These are phyloP conservation scores for Zelonia costaricensis DNA, from an alignment of 208 protist genomes.

Conservation along the genomic window DNA sequence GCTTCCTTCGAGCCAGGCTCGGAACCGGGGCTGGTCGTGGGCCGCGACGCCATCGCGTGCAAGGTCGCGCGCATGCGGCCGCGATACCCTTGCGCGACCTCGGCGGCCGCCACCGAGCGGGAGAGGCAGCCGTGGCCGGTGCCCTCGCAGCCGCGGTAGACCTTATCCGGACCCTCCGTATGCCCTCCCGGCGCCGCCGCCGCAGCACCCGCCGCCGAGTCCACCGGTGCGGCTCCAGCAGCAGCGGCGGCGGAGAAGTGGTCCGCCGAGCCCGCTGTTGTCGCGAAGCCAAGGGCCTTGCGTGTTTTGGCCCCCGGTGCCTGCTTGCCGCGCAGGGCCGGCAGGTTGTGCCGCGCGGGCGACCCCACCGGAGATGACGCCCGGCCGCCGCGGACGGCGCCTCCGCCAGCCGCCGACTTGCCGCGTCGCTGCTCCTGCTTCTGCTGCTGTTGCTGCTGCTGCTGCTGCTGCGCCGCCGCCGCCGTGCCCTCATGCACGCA, in stretches of 20 bases:
- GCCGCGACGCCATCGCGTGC: conserved; percentile 1
- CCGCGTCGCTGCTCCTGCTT: conserved; percentile 3
- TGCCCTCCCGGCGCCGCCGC: background rate
- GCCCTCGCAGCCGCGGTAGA: conserved; percentile 66
- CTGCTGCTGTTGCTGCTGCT: background rate
- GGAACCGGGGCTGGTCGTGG: background rate
- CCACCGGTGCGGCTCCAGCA: too few species aligned
- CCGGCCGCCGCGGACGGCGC: too few species aligned
- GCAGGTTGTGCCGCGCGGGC: too few species aligned
- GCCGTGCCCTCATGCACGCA: conserved; percentile 56
- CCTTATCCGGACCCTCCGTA: background rate
- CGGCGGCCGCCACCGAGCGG: conserved; percentile 1
- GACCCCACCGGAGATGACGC: too few species aligned
- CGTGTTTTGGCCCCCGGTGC: too few species aligned
- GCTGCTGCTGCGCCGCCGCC: conserved; percentile 1
- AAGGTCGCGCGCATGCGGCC: conserved; percentile 21
- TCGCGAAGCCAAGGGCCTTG: too few species aligned
- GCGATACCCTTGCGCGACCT: background rate
- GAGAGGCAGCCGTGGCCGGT: conserved; percentile 68
- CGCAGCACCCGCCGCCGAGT: too few species aligned
- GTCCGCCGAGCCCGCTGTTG: too few species aligned
- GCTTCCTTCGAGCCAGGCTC: background rate
- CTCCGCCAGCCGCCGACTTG: background rate
- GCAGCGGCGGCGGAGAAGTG: background rate
- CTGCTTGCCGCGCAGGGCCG: too few species aligned